Evolutionary conservation across 306 rosid genomes (phyloP), one percentile per base, ranked within the genome.

Genomic region (Lathyrus tuberosus): DNA sequence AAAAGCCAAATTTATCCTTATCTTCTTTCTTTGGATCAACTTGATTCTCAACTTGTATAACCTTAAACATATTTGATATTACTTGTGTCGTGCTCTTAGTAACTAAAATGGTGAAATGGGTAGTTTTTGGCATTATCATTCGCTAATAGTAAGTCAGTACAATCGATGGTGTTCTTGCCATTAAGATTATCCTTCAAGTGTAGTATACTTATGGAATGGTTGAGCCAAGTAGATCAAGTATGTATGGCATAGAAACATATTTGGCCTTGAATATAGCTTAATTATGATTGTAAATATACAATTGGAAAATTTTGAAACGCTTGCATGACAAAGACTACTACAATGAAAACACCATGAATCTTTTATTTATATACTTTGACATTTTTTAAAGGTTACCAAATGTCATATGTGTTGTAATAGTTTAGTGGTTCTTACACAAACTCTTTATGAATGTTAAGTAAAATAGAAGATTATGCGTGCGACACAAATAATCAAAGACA

Each of bases 251-350:
- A 46, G 87, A 71, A 53, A 79, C 70, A 72, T 54, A 90, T 80
- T 4, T 53, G 24, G 83, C 59, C 65, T 87, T 85, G 53, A 87
- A 90, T 2, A 78, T 69, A 35, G 71, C 16, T 10, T 70, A 15
- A 81, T 10, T 40, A 90, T 64, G 16, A 87, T 86, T 0, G 96
- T 84, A 74, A 87, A 90, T 37, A 87, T 63, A 2, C 96, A 31
- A 93, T 93, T 0, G 72, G 88, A 65, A 90, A 69, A 68, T 87
- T 90, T 57, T 91, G 93, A 75, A 90, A 90, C 6, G 89, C 96
- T 62, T 90, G 89, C 96, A 90, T 90, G 2, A 93, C 93, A 82
- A 90, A 90, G 14, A 89, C 91, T 0, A 89, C 89, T 14, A 93
- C 96, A 38, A 90, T 77, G 81, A 90, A 90, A n/a, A n/a, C n/a